Evolutionary conservation across 2,329 filamentous ascomycete genomes (phyloP).

Genomic region (Parastagonospora nodorum): DNA sequence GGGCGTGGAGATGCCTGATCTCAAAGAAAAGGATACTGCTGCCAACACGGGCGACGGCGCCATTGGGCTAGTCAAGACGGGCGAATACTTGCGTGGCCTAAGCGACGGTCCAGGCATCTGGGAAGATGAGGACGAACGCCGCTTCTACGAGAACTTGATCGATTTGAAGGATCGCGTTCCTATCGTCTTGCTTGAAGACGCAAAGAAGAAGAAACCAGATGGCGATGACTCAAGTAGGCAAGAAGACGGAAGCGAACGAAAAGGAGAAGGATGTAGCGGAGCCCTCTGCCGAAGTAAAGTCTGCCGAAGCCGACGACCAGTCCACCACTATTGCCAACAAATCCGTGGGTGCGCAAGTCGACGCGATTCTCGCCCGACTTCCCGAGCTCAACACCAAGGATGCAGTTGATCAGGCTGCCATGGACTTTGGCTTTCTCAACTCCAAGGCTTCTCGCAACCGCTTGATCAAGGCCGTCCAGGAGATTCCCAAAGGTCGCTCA

Average conservation of each 20-base stretch:
- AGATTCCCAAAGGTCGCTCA: constrained; percentile 90
- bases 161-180: constrained; percentile 96
- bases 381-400: constrained; percentile 93
- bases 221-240: constrained; percentile 80
- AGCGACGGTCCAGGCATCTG: constrained; percentile 93
- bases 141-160: constrained; percentile 96
- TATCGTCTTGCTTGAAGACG: constrained; percentile 88
- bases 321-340: constrained; percentile 97
- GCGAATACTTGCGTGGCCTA: constrained; percentile 88
- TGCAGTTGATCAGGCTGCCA: constrained; percentile 84
- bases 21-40: constrained; percentile 79
- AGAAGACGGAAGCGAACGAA: constrained; percentile 61
- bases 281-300: constrained; percentile 54
- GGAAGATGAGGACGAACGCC: constrained; percentile 97
- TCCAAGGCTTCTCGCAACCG: constrained; percentile 97
- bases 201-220: constrained; percentile 90
- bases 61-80: constrained; percentile 91
- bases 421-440: constrained; percentile 98
- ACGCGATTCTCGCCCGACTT: constrained; percentile 83
- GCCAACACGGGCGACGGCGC: constrained; percentile 70
- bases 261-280: constrained; percentile 49
- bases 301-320: constrained; percentile 72
- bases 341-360: constrained; percentile 95
- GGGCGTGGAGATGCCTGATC: constrained; percentile 88
- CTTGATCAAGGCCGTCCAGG: constrained; percentile 88